Conservation (phyloP, 2,329 filamentous ascomycete genomes). For the Cryphonectria radicalis region DNA sequence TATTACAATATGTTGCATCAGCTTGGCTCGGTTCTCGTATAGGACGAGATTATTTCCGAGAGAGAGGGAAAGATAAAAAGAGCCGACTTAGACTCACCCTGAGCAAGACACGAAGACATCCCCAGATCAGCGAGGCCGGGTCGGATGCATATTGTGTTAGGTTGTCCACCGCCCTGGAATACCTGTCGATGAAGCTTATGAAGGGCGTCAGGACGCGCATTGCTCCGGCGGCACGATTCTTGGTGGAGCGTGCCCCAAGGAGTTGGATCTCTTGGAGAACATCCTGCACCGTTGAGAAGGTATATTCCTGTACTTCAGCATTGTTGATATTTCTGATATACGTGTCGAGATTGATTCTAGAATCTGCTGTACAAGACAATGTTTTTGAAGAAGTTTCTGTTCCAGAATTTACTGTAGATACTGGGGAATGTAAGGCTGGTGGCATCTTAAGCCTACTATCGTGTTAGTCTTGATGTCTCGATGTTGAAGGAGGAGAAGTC, state of each 20-base stretch:
- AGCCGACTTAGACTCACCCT: neutral
- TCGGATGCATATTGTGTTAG: neutral
- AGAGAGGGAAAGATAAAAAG: too few species aligned
- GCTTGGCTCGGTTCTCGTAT: neutral
- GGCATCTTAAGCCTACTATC: neutral
- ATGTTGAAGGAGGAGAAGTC: neutral
- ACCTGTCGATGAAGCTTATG: conserved; percentile 6
- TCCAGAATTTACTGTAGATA: neutral
- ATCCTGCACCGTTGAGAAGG: neutral
- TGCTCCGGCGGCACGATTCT: neutral
- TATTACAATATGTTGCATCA: neutral
- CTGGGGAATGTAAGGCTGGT: neutral
- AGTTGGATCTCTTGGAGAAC: conserved; percentile 8
- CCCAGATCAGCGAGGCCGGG: conserved; percentile 5
- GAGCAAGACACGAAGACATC: neutral
- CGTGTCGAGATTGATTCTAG: neutral
- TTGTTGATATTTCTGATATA: neutral
- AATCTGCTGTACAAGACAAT: too few species aligned
- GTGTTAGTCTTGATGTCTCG: neutral
- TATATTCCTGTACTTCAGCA: neutral
- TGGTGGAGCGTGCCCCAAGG: neutral
- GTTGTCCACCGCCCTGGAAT: neutral
- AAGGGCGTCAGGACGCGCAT: conserved; percentile 1
- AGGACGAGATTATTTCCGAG: neutral
- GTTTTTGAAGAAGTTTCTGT: too few species aligned